These are phyloP conservation scores for Tephrocybe sp. DNA, from an alignment of 768 basidiomycete species.

Conservation along the genomic window DNA sequence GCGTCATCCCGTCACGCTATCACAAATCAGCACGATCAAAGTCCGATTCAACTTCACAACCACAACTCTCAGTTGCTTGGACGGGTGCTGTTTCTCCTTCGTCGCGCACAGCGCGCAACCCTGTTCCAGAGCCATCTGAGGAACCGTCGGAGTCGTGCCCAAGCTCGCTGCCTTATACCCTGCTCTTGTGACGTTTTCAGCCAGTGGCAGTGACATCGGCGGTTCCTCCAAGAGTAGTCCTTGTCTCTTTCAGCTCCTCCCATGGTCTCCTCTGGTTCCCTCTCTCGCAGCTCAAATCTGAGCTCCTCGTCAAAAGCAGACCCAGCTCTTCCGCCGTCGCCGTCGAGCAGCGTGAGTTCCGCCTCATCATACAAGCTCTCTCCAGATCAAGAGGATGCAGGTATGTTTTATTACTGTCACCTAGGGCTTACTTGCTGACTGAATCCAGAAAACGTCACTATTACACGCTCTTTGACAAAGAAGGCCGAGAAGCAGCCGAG, in stretches of 20 bases:
- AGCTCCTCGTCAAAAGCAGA: slow-evolving; percentile 32
- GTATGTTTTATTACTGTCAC: slow-evolving; percentile 31
- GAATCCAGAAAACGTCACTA: slow-evolving; percentile 65
- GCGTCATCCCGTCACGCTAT: background rate
- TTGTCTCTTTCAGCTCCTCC: slow-evolving; percentile 19
- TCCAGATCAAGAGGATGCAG: slow-evolving; percentile 60
- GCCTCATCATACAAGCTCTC: slow-evolving; percentile 57
- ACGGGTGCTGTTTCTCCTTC: slow-evolving; percentile 16
- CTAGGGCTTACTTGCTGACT: slow-evolving; percentile 12
- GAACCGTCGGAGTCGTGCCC: slow-evolving; percentile 50
- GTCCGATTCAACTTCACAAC: slow-evolving; percentile 10
- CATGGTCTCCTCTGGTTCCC: slow-evolving; percentile 34
- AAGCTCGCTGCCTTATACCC: slow-evolving; percentile 42
- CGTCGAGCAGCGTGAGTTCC: slow-evolving; percentile 32
- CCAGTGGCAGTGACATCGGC: slow-evolving; percentile 46
- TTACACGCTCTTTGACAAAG: slow-evolving; percentile 49
- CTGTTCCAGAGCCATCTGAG: slow-evolving; percentile 26
- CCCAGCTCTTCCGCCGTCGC: slow-evolving; percentile 33
- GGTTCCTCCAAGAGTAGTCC: slow-evolving; percentile 42
- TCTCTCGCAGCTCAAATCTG: slow-evolving; percentile 30
- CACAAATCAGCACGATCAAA: slow-evolving; percentile 13
- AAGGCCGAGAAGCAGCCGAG: slow-evolving; percentile 54
- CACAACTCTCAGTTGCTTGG: slow-evolving; percentile 13
- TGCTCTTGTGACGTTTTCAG: slow-evolving; percentile 31
- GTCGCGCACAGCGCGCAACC: slow-evolving; percentile 15